Percentiles rank a stretch among this genome's conserved stretches.
Conservation (phyloP, 2,329 filamentous ascomycete species). For the Ceratocystis harringtonii region DNA sequence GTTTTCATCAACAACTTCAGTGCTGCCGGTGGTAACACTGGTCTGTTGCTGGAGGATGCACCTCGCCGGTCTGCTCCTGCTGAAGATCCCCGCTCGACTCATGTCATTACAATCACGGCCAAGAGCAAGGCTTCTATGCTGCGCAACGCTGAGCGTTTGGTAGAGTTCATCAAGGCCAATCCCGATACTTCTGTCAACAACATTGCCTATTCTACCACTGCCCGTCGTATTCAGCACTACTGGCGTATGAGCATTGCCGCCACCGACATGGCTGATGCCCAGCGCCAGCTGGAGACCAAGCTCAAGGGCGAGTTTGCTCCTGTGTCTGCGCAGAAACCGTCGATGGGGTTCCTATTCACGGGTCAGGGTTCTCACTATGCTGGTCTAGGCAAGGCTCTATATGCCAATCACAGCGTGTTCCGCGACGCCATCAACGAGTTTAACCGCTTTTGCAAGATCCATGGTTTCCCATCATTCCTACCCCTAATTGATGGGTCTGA, state of each 20-base stretch:
- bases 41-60: conserved; percentile 48
- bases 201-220: conserved; percentile 54
- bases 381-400: conserved; percentile 38
- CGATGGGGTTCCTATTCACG: conserved; percentile 39
- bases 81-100: conserved; percentile 38
- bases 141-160: conserved; percentile 40
- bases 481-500: conserved; percentile 30
- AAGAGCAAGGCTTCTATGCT: conserved; percentile 42
- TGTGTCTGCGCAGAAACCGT: conserved; percentile 29
- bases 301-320: conserved; percentile 42
- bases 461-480: conserved; percentile 42
- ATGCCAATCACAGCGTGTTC: conserved; percentile 33
- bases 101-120: conserved; percentile 44
- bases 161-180: conserved; percentile 37
- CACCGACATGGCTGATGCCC: conserved; percentile 29
- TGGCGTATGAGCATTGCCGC: conserved; percentile 38
- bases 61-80: conserved; percentile 34
- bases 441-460: conserved; percentile 34
- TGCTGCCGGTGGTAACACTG: conserved; percentile 57
- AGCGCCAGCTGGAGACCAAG: conserved; percentile 33
- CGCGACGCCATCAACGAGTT: conserved; percentile 42
- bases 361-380: conserved; percentile 41
- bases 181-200: conserved; percentile 40
- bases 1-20: conserved; percentile 54
- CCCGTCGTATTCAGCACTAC: conserved; percentile 45